These are phyloP conservation scores for Scleroderma bovista DNA, from an alignment of 768 basidiomycete species.

Conservation along the genomic window DNA sequence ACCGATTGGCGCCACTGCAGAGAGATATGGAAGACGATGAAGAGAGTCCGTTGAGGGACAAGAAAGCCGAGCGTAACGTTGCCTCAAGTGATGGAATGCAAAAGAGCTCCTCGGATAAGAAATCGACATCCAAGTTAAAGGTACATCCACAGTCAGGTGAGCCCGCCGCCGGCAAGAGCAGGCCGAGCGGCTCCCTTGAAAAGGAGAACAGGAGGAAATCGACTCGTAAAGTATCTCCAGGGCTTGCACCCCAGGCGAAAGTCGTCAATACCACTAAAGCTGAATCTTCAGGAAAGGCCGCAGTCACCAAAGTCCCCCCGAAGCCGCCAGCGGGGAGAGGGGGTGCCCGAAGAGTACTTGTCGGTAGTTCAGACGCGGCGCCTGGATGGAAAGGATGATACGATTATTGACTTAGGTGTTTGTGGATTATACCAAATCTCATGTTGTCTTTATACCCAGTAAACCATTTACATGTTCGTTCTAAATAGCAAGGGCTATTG, in stretches of 20 bases:
- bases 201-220: slow-evolving; percentile 36
- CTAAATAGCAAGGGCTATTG: too few relatives aligned
- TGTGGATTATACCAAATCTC: not conserved
- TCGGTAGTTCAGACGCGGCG: slow-evolving; percentile 64
- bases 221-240: slow-evolving; percentile 17
- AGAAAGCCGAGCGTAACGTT: slow-evolving; percentile 35
- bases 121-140: slow-evolving; percentile 36
- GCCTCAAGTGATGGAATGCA: slow-evolving; percentile 5
- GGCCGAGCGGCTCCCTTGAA: slow-evolving; percentile 23
- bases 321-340: slow-evolving; percentile 36
- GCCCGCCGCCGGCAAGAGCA: slow-evolving; percentile 23
- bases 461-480: not conserved
- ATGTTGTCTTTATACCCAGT: not conserved
- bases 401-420: too few relatives aligned
- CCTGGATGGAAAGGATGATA: slow-evolving; percentile 46
- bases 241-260: slow-evolving; percentile 17
- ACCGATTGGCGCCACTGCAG: slow-evolving; percentile 15
- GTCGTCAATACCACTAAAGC: slow-evolving; percentile 7
- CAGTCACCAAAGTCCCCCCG: slow-evolving; percentile 8
- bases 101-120: slow-evolving; percentile 9
- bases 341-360: slow-evolving; percentile 60
- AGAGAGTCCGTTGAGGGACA: slow-evolving; percentile 52
- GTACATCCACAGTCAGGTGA: slow-evolving; percentile 26
- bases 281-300: slow-evolving; percentile 8
- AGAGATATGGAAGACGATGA: slow-evolving; percentile 35